Base-by-base conservation (phyloP, 1,284 basidiomycete species). In the Rhodotorula glutinis region DNA sequence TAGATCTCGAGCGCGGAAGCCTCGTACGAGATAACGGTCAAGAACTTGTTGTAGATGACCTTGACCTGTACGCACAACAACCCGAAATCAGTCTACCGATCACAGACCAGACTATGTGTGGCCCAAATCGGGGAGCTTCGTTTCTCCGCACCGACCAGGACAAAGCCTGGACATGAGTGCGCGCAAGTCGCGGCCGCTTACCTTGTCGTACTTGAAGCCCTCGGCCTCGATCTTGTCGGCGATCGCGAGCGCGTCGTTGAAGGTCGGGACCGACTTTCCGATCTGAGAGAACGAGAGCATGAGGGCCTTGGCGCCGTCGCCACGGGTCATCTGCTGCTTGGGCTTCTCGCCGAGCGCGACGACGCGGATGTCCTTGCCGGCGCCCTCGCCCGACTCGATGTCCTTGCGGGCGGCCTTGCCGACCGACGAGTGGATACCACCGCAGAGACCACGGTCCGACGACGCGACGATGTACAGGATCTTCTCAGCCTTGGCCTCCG, bases 371-470 rank as follows among this genome's bases (percentile, higher is more conserved):
- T 84, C 76, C 71, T 87, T 84, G 53, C 64, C 74, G 54, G 63
- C 75, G 38, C 75, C 77, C 46, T 80, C 79, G 58, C 88, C 77
- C 57, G 86, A 82, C 58, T 77, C 75, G 69, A 84, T 67, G 57
- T 85, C 87, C 69, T 85, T 85, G 75, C 90, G 90, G 68, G 91
- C 90, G 60, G 86, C 85, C 83, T 97, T 97, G 75, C 90, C 86
- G 77, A 98, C 90, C 69, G 92, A 93, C 52, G 95, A 98, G 85
- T 98, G 95, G 79, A 99, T 97, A 87, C 96, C 96, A 82, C 96
- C 96, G 80, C 95, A 99, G 67, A 99, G 91, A 82, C 96, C 95
- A 84, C 96, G 95, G 87, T 98, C 95, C 66, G 94, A 98, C 57
- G 95, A 96, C 77, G 95, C 81, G 80, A 94, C 90, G 74, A 98